Evolutionary conservation across 2,329 filamentous ascomycete species (phyloP), one percentile per base, ranked within the genome.

Genomic region (Trichoderma pleuroti): DNA sequence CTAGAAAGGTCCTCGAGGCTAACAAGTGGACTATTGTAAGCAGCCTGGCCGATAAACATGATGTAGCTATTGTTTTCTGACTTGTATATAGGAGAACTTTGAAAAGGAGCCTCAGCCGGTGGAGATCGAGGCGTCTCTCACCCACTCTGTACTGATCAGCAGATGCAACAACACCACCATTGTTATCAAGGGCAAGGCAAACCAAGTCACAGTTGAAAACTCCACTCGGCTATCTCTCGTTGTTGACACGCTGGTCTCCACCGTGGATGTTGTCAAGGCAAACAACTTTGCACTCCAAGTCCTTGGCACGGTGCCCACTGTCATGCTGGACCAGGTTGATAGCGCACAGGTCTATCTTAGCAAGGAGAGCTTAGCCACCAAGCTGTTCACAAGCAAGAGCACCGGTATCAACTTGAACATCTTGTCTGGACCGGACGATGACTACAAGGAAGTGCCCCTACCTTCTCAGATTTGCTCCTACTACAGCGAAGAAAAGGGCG

Each of bases 121-220:
- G 72, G 91, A 95, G 80, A 91, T 98, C 75, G 87, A 94, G 67
- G 94, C 93, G 12, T 87, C 89, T 74, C 89, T 97, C 78, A 90
- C 90, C 59, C 96, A 99, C 74, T 97, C 94, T 2, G 90, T 99
- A 74, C 90, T 98, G 74, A 96, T 99, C 80, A 93, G 92, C 77
- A 91, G 92, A 76, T 98, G 95, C 86, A 94, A 90, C 82, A 96
- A 96, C 82, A 92, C 92, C 6, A 97, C 94, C 28, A 88, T 99
- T 77, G 92, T 97, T 75, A 85, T 99, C 78, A 92, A 89, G 78
- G 94, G 93, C 82, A 99, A 99, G 83, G 94, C 93, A 71, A 99
- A 99, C 79, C 94, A 96, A n/a, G 92, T 99, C 73, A 95, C 94
- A 6, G 88, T 98, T 75, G 96, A 98, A 83, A 98, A 98, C 83